Base-by-base conservation (phyloP, 192 early-diverging fungal genomes). In the Mortierella alpina region DNA sequence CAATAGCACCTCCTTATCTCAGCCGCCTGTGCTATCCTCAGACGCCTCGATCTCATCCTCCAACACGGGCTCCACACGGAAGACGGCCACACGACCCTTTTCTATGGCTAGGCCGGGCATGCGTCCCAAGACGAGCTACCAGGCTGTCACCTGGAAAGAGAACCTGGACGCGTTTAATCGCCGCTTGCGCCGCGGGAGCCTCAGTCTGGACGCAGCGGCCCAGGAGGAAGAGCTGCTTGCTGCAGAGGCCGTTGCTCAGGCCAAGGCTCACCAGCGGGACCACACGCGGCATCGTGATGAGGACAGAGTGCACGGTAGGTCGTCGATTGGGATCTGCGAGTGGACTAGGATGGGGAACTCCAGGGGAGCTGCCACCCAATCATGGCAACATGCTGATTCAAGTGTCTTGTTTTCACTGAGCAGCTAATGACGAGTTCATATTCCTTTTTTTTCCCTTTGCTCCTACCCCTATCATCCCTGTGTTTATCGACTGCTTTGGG, bases 131-230 rank as follows among this genome's bases (percentile, higher is more conserved):
- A 80, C 70, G 3, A 48, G 11, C 7, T 80, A 80, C 51, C 70
- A 72, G 41, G 65, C 77, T 1, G 70, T 80, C 20, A 80, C 77
- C 14, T 80, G 77, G 77, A 80, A 80, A 46, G 77, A 80, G 39
- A 72, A 72, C 56, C 66, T 80, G 42, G 77, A 80, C 66, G 77
- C 69, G 53, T 80, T 80, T 60, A 80, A 80, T 23, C 41, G 66
- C 6, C 77, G 77, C 51, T 59, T 80, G 39, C 70, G 77, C 15
- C 63, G 77, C 13, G 77, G 77, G 14, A 80, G 77, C 54, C 48
- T 80, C 13, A 80, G 65, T 56, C 46, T 63, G 45, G 77, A 80
- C 45, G 59, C 65, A 47, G 41, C 46, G 18, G 61, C 70, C 5
- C 77, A 72, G 59, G 77, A 72, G 23, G 67, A 72, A 31, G 18